These are phyloP conservation scores for Pythium biforme DNA, from an alignment of 352 stramenopile species.

Conservation along the genomic window DNA sequence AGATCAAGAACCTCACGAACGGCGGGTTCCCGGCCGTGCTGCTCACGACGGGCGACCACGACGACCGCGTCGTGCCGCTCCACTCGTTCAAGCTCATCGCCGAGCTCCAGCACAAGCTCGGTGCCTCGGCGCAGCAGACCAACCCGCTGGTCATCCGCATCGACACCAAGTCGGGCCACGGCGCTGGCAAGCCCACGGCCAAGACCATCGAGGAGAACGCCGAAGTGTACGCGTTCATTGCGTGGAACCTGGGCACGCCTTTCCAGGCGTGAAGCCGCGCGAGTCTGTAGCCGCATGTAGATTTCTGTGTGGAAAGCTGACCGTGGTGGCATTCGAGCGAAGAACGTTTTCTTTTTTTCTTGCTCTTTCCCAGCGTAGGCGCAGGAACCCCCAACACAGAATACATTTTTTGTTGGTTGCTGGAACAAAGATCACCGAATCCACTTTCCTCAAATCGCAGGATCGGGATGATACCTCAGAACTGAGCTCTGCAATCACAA, in stretches of 20 bases:
- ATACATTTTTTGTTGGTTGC: no score
- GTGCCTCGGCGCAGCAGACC: conserved; percentile 48
- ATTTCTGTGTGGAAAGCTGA: background rate
- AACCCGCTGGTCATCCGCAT: conserved; percentile 90
- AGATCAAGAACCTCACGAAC: conserved; percentile 48
- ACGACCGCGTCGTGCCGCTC: conserved; percentile 88
- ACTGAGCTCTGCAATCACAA: conserved; percentile 3
- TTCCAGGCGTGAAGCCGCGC: conserved; percentile 38
- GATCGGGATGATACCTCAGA: background rate
- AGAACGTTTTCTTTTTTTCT: background rate
- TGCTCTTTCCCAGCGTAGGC: no score
- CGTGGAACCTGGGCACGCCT: conserved; percentile 53
- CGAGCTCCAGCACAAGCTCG: conserved; percentile 81
- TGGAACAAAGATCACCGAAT: no score
- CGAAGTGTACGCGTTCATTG: conserved; percentile 87
- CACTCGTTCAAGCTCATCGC: conserved; percentile 92
- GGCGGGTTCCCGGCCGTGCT: conserved; percentile 81
- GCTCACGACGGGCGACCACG: conserved; percentile 88
- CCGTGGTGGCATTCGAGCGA: background rate
- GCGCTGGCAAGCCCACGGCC: conserved; percentile 83
- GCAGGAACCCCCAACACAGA: no score
- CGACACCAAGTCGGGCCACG: conserved; percentile 88
- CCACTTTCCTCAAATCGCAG: no score
- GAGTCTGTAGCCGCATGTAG: background rate
- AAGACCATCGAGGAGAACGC: conserved; percentile 88